These are phyloP conservation scores for Galerina sulciceps DNA, from an alignment of 768 basidiomycete genomes.

Conservation along the genomic window DNA sequence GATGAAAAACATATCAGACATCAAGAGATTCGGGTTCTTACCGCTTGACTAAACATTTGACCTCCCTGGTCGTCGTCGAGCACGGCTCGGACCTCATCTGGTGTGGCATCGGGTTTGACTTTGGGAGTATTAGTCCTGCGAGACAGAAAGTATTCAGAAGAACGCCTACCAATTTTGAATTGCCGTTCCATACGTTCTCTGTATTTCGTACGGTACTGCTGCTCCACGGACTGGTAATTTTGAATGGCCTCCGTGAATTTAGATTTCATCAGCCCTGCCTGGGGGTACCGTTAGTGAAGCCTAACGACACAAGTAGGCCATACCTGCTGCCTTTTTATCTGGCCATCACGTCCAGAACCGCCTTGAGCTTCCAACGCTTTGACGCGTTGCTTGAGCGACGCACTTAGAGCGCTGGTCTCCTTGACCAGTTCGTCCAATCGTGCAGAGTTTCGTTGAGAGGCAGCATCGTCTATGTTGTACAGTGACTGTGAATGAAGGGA, in stretches of 20 bases:
- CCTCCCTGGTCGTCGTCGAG: conserved; percentile 80
- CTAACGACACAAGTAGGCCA: neutral
- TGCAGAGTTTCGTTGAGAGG: conserved; percentile 60
- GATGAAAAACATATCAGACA: neutral
- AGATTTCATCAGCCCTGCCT: conserved; percentile 68
- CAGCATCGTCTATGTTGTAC: conserved; percentile 75
- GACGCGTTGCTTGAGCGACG: conserved; percentile 73
- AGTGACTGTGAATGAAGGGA: conserved; percentile 77
- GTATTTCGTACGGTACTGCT: conserved; percentile 76
- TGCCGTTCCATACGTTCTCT: conserved; percentile 86
- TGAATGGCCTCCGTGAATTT: conserved; percentile 89
- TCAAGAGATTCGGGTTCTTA: conserved; percentile 32
- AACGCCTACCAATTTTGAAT: conserved; percentile 75
- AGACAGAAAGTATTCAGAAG: neutral
- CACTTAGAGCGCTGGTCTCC: conserved; percentile 74
- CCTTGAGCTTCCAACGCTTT: conserved; percentile 72
- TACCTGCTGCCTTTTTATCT: conserved; percentile 81
- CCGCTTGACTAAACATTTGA: conserved; percentile 92
- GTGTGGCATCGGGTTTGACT: conserved; percentile 94
- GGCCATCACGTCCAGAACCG: conserved; percentile 65
- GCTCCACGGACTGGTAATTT: conserved; percentile 82
- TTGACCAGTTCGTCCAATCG: conserved; percentile 72
- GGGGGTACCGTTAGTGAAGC: conserved; percentile 1
- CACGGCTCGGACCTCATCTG: conserved; percentile 84
- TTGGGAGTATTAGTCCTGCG: neutral